These are phyloP conservation scores for Kwoniella sp. DNA, from an alignment of 768 basidiomycete species.

Conservation along the genomic window DNA sequence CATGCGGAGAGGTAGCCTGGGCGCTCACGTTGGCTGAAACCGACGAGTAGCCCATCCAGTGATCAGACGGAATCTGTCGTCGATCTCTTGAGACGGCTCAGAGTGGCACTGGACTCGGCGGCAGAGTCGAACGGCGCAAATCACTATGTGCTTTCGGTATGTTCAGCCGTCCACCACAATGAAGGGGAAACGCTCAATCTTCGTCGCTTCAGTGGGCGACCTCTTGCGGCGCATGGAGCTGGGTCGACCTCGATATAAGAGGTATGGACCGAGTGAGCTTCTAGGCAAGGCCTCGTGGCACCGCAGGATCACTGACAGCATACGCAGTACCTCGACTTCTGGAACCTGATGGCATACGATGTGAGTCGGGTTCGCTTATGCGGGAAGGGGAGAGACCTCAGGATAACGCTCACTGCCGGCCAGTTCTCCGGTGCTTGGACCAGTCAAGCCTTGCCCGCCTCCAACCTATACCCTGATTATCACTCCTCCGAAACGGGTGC, in stretches of 20 bases:
- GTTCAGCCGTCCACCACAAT: background rate
- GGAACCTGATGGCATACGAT: constrained; percentile 82
- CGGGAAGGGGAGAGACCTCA: background rate
- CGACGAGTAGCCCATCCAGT: background rate
- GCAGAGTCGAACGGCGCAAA: background rate
- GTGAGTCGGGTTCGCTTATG: background rate
- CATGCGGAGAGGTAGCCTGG: constrained; percentile 49
- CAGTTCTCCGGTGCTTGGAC: constrained; percentile 13
- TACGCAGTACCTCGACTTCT: constrained; percentile 71
- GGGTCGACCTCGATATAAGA: constrained; percentile 66
- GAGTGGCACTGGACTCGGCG: background rate
- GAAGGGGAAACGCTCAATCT: background rate
- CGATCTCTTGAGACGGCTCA: constrained; percentile 4
- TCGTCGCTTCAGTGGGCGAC: constrained; percentile 70
- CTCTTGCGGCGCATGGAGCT: constrained; percentile 83
- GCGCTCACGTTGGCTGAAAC: constrained; percentile 24
- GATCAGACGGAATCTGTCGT: background rate
- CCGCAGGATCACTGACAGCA: background rate
- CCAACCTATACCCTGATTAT: constrained; percentile 7
- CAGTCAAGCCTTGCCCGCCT: background rate
- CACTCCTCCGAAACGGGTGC: constrained; percentile 1
- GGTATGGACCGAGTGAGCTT: constrained; percentile 68
- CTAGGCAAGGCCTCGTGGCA: background rate
- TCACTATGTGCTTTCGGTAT: constrained; percentile 9
- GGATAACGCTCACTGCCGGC: background rate